These are phyloP conservation scores for Trichoderma guizhouense DNA, from an alignment of 2,329 filamentous ascomycete genomes.

Conservation along the genomic window DNA sequence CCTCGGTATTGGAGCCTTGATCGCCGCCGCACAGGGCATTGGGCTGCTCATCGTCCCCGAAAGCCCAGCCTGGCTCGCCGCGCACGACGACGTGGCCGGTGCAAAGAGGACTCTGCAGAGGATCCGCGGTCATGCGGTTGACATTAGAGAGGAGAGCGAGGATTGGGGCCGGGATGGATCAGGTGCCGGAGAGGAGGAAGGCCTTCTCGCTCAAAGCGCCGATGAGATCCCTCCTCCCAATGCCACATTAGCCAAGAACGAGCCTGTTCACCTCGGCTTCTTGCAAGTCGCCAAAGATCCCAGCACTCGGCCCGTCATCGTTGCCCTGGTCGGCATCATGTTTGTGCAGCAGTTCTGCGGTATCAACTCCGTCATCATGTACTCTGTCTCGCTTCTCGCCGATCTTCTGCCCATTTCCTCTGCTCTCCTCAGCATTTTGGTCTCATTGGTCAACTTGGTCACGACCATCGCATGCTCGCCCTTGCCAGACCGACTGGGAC, in stretches of 20 bases:
- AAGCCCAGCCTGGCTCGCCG: constrained; percentile 84
- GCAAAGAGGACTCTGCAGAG: constrained; percentile 69
- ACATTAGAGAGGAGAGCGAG: constrained; percentile 71
- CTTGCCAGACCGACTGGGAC: constrained; percentile 80
- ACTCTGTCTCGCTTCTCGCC: constrained; percentile 85
- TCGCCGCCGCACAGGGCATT: constrained; percentile 64
- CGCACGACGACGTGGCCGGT: constrained; percentile 54
- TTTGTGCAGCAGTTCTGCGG: constrained; percentile 87
- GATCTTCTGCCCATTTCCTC: constrained; percentile 78
- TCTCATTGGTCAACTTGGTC: constrained; percentile 81
- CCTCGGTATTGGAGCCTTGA: constrained; percentile 65
- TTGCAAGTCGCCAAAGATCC: constrained; percentile 64
- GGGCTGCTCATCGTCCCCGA: constrained; percentile 78
- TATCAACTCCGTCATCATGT: constrained; percentile 98
- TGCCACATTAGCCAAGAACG: constrained; percentile 13
- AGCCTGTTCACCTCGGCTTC: constrained; percentile 52
- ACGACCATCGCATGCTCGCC: constrained; percentile 80
- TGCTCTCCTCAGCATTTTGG: constrained; percentile 78
- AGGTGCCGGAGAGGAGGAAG: constrained; percentile 62
- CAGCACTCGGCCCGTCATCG: constrained; percentile 67
- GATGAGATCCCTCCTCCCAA: constrained; percentile 17
- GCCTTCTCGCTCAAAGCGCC: constrained; percentile 51
- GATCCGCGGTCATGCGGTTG: constrained; percentile 66
- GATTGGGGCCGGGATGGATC: constrained; percentile 51
- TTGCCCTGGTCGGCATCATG: constrained; percentile 89